Evolutionary conservation across 305 asterid genomes (phyloP), one percentile per base, ranked within the genome.

Genomic region (Fraxinus nigra): DNA sequence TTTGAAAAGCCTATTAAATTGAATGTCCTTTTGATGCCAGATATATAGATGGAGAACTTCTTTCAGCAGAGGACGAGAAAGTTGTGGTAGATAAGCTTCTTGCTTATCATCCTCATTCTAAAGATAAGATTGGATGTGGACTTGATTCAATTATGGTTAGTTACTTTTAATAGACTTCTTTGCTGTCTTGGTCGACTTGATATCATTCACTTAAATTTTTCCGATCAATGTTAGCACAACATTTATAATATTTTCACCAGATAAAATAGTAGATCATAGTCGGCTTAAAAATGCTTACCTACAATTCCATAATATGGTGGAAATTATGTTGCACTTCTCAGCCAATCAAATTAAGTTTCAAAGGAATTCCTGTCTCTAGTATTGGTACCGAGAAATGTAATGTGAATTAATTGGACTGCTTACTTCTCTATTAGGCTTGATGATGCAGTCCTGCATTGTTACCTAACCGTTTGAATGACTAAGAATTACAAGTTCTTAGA

Each of bases 71-170:
- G 84, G 99, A 95, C 75, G 95, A 92, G 89, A 88, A 88, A 89
- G 86, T 79, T 33, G 93, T 93, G 73, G 84, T 91, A 3, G 92
- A 90, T 48, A 93, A 90, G 81, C 94, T 96, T 89, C 98, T 96
- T 85, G 88, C 86, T 9, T 89, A 93, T 86, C 98, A 95, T 87
- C 98, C 99, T 78, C 97, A 84, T 87, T 88, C 90, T 46, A 89
- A 86, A 83, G 98, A 91, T 72, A 95, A 95, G 87, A 92, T 95
- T 84, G 99, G 98, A 24, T 88, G 93, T 78, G 99, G 99, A n/a
- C 89, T 95, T 35, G 94, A 95, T 85, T 94, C 95, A n/a, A 95
- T 95, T 79, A 94, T 95, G 99, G 99, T 92, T 78, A 87, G 96
- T 89, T 79, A 77, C 77, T 22, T 84, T 26, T 63, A 13, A 16